Evolutionary conservation across 2,329 filamentous ascomycete genomes (phyloP).

Genomic region (Colletotrichum sp.): DNA sequence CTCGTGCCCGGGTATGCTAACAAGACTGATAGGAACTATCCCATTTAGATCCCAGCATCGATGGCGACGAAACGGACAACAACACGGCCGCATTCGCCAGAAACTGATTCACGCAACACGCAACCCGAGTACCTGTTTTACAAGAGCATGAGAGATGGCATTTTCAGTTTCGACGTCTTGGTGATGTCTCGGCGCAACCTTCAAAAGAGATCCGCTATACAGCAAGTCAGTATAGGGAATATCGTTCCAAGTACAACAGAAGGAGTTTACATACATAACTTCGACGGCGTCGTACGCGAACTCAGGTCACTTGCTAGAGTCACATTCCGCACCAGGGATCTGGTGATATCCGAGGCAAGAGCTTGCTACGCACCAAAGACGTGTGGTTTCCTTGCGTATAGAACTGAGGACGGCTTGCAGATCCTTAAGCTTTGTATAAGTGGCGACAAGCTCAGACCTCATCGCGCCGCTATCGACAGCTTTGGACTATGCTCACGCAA

Average conservation of each 20-base stretch:
- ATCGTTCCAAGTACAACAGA: neutral
- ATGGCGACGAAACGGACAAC: neutral
- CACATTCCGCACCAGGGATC: neutral
- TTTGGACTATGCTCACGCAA: neutral
- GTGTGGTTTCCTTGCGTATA: neutral
- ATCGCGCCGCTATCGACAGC: accelerated
- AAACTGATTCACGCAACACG: accelerated
- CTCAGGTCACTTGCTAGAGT: neutral
- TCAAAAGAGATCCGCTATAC: neutral
- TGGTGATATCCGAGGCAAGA: neutral
- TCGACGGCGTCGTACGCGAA: neutral
- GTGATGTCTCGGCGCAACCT: neutral
- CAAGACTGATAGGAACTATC: neutral
- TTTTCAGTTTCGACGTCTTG: neutral
- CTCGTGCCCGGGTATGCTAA: neutral
- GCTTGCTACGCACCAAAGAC: neutral
- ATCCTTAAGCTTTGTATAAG: neutral
- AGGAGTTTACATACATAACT: neutral
- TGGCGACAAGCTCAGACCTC: neutral
- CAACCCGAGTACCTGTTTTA: neutral
- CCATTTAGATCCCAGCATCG: accelerated
- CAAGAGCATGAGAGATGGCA: neutral
- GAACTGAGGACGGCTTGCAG: neutral
- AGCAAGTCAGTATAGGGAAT: neutral
- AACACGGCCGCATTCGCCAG: neutral